These are phyloP conservation scores for Arctium minus DNA, from an alignment of 129 eudicot genomes.

Conservation along the genomic window DNA sequence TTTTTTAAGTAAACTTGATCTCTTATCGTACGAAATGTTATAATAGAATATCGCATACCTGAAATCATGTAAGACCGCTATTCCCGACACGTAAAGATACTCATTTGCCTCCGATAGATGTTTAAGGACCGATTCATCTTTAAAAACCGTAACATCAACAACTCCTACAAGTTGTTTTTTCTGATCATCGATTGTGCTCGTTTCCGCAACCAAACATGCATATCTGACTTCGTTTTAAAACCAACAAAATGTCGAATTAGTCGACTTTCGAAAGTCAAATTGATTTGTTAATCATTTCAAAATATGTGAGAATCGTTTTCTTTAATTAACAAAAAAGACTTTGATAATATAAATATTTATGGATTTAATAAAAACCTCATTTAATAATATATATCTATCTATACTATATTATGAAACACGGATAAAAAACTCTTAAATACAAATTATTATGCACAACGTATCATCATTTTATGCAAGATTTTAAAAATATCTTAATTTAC, in stretches of 20 bases:
- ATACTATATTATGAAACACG: no score
- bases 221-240: conserved; percentile 46
- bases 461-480: no score
- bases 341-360: background rate
- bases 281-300: background rate
- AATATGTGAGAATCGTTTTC: background rate
- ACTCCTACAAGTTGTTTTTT: conserved; percentile 60
- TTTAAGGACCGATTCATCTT: conserved; percentile 63
- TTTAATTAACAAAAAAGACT: background rate
- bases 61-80: conserved; percentile 72
- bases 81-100: conserved; percentile 91
- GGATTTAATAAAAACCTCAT: no score
- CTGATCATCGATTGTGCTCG: background rate
- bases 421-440: no score
- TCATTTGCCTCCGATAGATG: conserved; percentile 60
- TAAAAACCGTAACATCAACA: conserved; percentile 61
- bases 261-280: background rate
- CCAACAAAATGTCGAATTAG: background rate
- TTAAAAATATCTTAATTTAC: no score
- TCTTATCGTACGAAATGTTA: background rate
- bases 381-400: no score
- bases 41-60: conserved; percentile 33
- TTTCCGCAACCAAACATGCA: conserved; percentile 90
- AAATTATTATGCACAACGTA: no score
- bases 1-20: background rate